These are phyloP conservation scores for Prunus mongolica DNA, from an alignment of 306 rosid genomes.

Conservation along the genomic window DNA sequence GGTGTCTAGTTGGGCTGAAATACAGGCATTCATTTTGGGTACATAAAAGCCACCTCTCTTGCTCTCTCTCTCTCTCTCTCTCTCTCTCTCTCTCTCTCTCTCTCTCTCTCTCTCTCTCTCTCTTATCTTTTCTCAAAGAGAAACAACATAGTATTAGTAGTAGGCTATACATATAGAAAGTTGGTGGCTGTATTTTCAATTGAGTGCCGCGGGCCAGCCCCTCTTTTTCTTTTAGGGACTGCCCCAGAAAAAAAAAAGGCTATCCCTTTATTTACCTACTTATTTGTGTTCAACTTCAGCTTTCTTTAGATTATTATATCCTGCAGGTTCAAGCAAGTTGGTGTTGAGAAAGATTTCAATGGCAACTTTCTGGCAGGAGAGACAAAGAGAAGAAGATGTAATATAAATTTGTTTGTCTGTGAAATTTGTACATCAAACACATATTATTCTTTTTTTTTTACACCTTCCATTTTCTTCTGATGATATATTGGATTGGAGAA, in stretches of 20 bases:
- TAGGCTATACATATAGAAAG: constrained; percentile 3
- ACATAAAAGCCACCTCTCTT: constrained; percentile 1
- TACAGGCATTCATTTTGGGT: constrained; percentile 28
- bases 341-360: background rate
- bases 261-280: background rate
- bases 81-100: background rate
- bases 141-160: background rate
- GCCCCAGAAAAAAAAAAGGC: background rate
- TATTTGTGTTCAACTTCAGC: background rate
- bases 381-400: background rate
- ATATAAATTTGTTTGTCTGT: background rate
- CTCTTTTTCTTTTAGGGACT: background rate
- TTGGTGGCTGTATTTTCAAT: constrained; percentile 3
- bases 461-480: background rate
- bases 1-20: constrained; percentile 28
- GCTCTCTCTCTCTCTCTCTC: background rate
- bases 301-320: background rate
- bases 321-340: background rate
- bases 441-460: background rate
- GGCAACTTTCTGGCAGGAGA: background rate
- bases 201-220: constrained; percentile 7
- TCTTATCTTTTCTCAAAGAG: background rate
- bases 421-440: background rate
- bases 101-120: background rate
- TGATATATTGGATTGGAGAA: background rate